These are phyloP conservation scores for Yamadazyma insecticola DNA, from an alignment of 805 yeast genomes.

Conservation along the genomic window DNA sequence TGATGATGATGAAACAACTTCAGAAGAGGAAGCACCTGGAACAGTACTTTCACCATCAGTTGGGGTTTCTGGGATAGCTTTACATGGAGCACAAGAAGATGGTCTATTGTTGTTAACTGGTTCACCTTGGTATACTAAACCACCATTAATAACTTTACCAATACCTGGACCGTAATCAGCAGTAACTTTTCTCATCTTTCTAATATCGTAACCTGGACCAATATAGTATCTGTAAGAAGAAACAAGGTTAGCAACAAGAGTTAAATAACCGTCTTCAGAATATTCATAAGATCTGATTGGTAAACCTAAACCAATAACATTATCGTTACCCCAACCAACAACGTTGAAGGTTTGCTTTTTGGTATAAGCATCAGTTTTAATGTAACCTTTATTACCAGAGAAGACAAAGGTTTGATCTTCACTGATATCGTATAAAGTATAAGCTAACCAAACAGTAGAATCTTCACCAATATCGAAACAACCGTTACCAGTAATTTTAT, in stretches of 20 bases:
- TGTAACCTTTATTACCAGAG: constrained; percentile 10
- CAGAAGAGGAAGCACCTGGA: too few species aligned
- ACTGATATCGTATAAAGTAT: constrained; percentile 11
- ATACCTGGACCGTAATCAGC: constrained; percentile 15
- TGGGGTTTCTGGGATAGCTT: constrained; percentile 12
- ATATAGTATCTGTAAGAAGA: constrained; percentile 13
- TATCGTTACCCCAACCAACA: constrained; percentile 26
- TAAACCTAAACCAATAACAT: constrained; percentile 19
- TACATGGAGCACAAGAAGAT: constrained; percentile 16
- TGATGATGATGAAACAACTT: constrained; percentile 5
- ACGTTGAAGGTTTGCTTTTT: constrained; percentile 17
- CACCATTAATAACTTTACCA: constrained; percentile 17
- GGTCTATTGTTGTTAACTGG: constrained; percentile 18
- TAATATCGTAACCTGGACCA: constrained; percentile 19
- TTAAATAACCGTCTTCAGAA: constrained; percentile 10
- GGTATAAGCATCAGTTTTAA: constrained; percentile 14
- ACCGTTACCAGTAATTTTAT: constrained; percentile 17
- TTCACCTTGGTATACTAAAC: constrained; percentile 13
- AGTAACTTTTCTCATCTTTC: constrained; percentile 10
- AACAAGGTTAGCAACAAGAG: constrained; percentile 8
- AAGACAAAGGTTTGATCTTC: constrained; percentile 14
- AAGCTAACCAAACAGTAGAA: constrained; percentile 14
- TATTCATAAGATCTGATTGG: constrained; percentile 10
- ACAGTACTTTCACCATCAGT: constrained; percentile 12
- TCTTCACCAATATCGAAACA: constrained; percentile 17